Percentiles rank a stretch among this genome's conserved stretches.
These are phyloP conservation scores for Cryptococcus amylolentus DNA, from an alignment of 1,284 basidiomycete species.

Conservation along the genomic window DNA sequence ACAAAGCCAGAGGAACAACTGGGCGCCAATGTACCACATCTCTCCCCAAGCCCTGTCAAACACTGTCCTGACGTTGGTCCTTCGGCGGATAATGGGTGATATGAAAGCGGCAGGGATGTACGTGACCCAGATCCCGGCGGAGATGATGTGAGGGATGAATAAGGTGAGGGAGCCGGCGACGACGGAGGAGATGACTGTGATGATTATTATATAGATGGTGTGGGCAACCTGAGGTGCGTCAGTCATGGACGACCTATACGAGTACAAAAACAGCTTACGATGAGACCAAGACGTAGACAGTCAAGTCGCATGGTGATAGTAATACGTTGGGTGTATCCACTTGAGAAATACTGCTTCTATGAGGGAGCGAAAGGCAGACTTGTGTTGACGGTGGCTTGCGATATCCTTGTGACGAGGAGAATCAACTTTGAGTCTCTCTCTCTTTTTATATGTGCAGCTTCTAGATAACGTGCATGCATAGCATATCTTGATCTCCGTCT, in stretches of 20 bases:
- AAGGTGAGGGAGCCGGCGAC: constrained; percentile 1
- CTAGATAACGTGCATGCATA: no score
- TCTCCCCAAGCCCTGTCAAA: neutral
- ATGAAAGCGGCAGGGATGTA: neutral
- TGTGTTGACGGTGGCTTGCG: no score
- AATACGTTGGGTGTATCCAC: no score
- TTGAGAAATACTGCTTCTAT: no score
- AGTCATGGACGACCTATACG: neutral
- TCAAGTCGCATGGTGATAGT: neutral
- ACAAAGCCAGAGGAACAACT: neutral
- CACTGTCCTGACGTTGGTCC: neutral
- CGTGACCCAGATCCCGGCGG: neutral
- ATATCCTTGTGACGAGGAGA: no score
- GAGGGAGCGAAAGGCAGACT: no score
- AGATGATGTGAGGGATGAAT: constrained; percentile 1
- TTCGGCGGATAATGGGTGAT: neutral
- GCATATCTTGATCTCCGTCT: no score
- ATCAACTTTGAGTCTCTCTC: no score
- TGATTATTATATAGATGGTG: neutral
- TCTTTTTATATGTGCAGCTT: no score
- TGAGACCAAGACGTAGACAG: neutral
- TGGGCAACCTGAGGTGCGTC: neutral
- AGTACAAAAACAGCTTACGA: neutral
- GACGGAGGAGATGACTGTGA: neutral
- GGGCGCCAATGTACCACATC: neutral